phyloP scores from a whole-genome alignment of 176 grass and related monocot species.

The Oryza australiensis region DNA sequence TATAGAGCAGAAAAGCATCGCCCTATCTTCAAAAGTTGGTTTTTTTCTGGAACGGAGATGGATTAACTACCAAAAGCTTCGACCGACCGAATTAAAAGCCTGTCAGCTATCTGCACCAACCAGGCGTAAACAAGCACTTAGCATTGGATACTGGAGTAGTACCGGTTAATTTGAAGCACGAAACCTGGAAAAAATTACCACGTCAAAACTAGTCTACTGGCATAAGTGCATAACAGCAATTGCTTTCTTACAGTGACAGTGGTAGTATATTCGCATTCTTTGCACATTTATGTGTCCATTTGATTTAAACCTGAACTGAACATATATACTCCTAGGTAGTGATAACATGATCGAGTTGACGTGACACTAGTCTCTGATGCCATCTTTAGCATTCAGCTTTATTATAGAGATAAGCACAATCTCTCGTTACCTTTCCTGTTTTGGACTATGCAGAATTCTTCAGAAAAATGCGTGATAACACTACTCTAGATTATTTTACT shows the following conservation, averaged over 20 bases:
- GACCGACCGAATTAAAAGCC: background rate
- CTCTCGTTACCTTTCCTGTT: background rate
- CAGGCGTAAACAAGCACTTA: background rate
- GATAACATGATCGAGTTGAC: background rate
- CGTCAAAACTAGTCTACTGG: background rate
- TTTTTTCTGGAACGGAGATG: too few relatives aligned
- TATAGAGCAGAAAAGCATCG: too few relatives aligned
- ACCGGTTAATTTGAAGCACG: background rate
- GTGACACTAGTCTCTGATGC: background rate
- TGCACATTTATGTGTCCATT: background rate
- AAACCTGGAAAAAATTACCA: background rate
- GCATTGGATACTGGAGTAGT: background rate
- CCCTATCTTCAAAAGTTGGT: too few relatives aligned
- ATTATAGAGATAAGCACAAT: background rate
- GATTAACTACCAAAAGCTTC: constrained; percentile 29
- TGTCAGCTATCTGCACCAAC: background rate
- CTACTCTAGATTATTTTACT: background rate
- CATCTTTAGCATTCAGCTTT: background rate
- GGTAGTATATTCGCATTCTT: background rate
- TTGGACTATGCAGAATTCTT: background rate
- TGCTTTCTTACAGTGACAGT: background rate
- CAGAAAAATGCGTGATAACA: background rate
- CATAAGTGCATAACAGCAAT: background rate
- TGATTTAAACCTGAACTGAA: background rate
- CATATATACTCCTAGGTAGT: background rate